Evolutionary conservation across 805 yeast genomes (phyloP).

Genomic region (Lachancea meyersii): DNA sequence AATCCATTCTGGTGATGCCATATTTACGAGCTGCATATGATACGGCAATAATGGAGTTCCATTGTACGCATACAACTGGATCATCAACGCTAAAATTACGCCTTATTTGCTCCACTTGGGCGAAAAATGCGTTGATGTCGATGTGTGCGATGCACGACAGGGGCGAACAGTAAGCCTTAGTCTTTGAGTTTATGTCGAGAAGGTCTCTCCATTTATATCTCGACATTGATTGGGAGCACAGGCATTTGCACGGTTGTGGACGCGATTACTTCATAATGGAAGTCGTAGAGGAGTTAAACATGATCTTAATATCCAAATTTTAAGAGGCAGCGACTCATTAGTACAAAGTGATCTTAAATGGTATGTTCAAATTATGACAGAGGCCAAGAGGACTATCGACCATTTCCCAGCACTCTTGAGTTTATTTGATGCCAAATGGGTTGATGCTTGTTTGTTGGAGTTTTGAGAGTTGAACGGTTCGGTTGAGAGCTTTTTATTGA

Average conservation of each 20-base stretch:
- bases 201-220: conserved; percentile 46
- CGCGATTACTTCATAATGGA: too few species aligned
- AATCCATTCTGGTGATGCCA: conserved; percentile 77
- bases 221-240: conserved; percentile 29
- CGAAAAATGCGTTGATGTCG: conserved; percentile 92
- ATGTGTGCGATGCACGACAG: conserved; percentile 76
- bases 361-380: too few species aligned
- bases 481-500: too few species aligned
- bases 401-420: too few species aligned
- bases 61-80: conserved; percentile 92
- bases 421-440: too few species aligned
- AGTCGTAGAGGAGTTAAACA: too few species aligned
- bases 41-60: conserved; percentile 87
- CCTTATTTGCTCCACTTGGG: conserved; percentile 84
- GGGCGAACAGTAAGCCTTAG: conserved; percentile 53
- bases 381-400: too few species aligned
- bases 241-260: too few species aligned
- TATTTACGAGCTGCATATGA: conserved; percentile 81
- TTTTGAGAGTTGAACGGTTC: too few species aligned
- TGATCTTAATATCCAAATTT: too few species aligned
- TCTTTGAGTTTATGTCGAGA: conserved; percentile 40
- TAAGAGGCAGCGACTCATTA: neutral
- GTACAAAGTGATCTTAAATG: neutral
- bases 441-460: too few species aligned
- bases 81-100: conserved; percentile 56